Evolutionary conservation across 495 filamentous ascomycete genomes (phyloP), one percentile per base, ranked within the genome.

Genomic region (Hyphodiscus hymeniophilus): DNA sequence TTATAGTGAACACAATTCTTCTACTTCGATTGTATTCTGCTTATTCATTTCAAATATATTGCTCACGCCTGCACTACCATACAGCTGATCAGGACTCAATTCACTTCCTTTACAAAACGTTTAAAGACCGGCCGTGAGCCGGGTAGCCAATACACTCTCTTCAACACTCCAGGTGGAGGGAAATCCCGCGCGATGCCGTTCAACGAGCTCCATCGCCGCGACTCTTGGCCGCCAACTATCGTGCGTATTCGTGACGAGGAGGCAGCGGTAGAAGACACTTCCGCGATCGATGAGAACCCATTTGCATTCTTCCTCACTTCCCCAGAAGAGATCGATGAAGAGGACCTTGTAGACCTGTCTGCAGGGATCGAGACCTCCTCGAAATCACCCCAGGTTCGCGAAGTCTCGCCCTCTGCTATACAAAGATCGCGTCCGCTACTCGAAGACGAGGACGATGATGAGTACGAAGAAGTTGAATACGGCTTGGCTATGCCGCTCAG

Each of bases 181-280:
- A 45, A 21, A 1, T n/a, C 13, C 15, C 20, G 28, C 38, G 47
- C 17, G 18, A 60, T 60, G 57, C 57, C 57, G 21, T 56, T 51
- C 47, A 60, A 57, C 51, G 45, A 58, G 30, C 52, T 50, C 21
- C 42, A 52, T 12, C 45, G 55, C 15, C 45, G 58, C 1, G 55
- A 58, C 44, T 58, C 55, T 16, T 60, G 58, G 58, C 58, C 58
- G 16, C 58, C 58, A 18, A 58, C 54, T 21, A 52, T 60, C 22
- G 20, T 58, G 7, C 51, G 42, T 8, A 18, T 60, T 11, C 31
- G 28, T 1, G 51, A 52, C 12, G 38, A 51, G 11, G 47, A 50
- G 2, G 20, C 31, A 31, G 10, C n/a, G 2, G 34, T n/a, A 6
- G 17, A 45, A n/a, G 38, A 42, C 12, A 15, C 32, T 8, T 41